Evolutionary conservation across 768 basidiomycete species (phyloP).

Genomic region (Floccularia luteovirens): DNA sequence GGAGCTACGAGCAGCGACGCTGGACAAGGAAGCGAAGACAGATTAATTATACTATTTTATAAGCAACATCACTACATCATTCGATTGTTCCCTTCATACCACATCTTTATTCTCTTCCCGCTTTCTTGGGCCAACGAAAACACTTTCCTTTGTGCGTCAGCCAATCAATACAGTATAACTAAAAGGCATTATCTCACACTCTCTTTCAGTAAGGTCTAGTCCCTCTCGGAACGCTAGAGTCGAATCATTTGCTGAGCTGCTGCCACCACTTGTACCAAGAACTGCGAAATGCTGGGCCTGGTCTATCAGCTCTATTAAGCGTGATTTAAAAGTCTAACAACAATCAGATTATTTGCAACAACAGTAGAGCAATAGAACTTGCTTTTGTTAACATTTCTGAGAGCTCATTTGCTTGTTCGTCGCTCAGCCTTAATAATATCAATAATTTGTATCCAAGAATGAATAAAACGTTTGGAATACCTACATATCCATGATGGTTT

Average conservation of each 20-base stretch:
- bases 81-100: conserved; percentile 75
- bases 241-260: conserved; percentile 42
- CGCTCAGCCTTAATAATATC: conserved; percentile 50
- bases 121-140: conserved; percentile 84
- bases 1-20: conserved; percentile 41
- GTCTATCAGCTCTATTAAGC: conserved; percentile 73
- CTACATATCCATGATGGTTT: conserved; percentile 78
- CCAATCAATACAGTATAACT: conserved; percentile 1
- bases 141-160: conserved; percentile 37
- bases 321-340: conserved; percentile 64
- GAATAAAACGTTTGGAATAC: conserved; percentile 2
- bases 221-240: conserved; percentile 84
- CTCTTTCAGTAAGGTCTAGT: conserved; percentile 87
- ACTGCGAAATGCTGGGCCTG: conserved; percentile 87
- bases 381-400: conserved; percentile 67
- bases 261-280: conserved; percentile 51
- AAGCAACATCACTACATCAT: conserved; percentile 30
- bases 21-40: conserved; percentile 5
- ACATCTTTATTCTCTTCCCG: conserved; percentile 64
- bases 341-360: conserved; percentile 5
- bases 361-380: conserved; percentile 7
- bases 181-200: conserved; percentile 63
- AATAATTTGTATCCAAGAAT: background rate
- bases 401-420: conserved; percentile 65
- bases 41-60: conserved; percentile 10